Evolutionary conservation across 805 yeast genomes (phyloP).

Genomic region (Kodamaea kaohsiungensis): DNA sequence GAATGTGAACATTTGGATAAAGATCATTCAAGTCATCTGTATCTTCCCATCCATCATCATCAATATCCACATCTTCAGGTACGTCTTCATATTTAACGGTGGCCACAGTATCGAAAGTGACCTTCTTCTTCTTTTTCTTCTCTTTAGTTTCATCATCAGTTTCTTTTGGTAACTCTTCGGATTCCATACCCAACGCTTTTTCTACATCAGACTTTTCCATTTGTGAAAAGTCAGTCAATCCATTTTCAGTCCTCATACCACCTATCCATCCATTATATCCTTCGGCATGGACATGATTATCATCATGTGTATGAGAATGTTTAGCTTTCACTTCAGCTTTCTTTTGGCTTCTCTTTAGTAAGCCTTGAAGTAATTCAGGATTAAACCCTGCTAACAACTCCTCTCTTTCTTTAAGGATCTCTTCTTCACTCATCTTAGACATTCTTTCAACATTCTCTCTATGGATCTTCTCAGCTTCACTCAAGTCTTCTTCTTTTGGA

Average conservation of each 20-base stretch:
- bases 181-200: conserved; percentile 33
- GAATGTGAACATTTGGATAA: conserved; percentile 46
- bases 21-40: conserved; percentile 51
- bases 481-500: conserved; percentile 22
- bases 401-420: conserved; percentile 61
- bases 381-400: conserved; percentile 69
- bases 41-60: conserved; percentile 50
- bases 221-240: conserved; percentile 30
- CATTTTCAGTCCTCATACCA: conserved; percentile 39
- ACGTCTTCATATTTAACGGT: conserved; percentile 31
- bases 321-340: conserved; percentile 26
- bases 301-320: conserved; percentile 16
- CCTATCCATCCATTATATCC: conserved; percentile 46
- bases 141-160: conserved; percentile 14
- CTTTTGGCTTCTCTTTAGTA: conserved; percentile 57
- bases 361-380: conserved; percentile 62
- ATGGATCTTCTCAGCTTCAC: conserved; percentile 76
- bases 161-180: conserved; percentile 3
- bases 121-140: conserved; percentile 22
- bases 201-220: conserved; percentile 38
- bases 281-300: conserved; percentile 39
- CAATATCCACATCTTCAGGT: conserved; percentile 22
- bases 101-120: conserved; percentile 32
- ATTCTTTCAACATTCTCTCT: conserved; percentile 68
- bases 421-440: conserved; percentile 62